Evolutionary conservation across 768 basidiomycete genomes (phyloP).

Genomic region (Naematelia aurantialba): DNA sequence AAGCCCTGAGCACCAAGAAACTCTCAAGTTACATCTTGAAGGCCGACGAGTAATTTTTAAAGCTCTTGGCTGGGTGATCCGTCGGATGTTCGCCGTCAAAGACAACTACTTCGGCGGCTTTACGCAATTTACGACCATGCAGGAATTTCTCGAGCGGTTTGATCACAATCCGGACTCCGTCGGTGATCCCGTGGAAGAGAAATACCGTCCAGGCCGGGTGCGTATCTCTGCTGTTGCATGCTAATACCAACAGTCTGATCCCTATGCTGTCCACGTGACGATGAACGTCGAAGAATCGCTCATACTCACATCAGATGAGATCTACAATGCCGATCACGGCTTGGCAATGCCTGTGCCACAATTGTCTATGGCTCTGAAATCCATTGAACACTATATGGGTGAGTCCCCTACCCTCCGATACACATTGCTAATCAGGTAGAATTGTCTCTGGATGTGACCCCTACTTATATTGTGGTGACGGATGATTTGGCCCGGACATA

Average conservation of each 20-base stretch:
- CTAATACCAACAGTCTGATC: conserved; percentile 61
- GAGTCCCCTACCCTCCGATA: conserved; percentile 18
- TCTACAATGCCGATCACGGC: conserved; percentile 49
- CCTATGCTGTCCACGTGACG: conserved; percentile 69
- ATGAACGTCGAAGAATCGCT: conserved; percentile 58
- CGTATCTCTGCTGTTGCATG: conserved; percentile 17
- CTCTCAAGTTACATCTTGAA: conserved; percentile 63
- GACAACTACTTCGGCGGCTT: conserved; percentile 95
- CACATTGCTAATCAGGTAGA: conserved; percentile 54
- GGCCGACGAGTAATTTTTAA: conserved; percentile 56
- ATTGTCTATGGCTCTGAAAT: conserved; percentile 69
- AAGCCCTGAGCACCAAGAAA: conserved; percentile 69
- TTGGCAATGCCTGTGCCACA: conserved; percentile 62
- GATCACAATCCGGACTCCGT: conserved; percentile 57
- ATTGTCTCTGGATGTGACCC: conserved; percentile 69
- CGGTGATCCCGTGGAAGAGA: conserved; percentile 76
- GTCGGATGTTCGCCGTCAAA: conserved; percentile 79
- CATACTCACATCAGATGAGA: conserved; percentile 60
- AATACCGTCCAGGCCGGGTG: conserved; percentile 77
- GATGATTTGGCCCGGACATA: conserved; percentile 47
- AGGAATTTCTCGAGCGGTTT: conserved; percentile 75
- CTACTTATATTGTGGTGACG: conserved; percentile 58
- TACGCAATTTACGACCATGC: conserved; percentile 83
- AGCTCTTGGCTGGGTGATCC: conserved; percentile 78
- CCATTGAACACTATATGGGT: conserved; percentile 90